Evolutionary conservation across 2,329 filamentous ascomycete species (phyloP), one percentile per base, ranked within the genome.

Genomic region (Shiraia sp.): DNA sequence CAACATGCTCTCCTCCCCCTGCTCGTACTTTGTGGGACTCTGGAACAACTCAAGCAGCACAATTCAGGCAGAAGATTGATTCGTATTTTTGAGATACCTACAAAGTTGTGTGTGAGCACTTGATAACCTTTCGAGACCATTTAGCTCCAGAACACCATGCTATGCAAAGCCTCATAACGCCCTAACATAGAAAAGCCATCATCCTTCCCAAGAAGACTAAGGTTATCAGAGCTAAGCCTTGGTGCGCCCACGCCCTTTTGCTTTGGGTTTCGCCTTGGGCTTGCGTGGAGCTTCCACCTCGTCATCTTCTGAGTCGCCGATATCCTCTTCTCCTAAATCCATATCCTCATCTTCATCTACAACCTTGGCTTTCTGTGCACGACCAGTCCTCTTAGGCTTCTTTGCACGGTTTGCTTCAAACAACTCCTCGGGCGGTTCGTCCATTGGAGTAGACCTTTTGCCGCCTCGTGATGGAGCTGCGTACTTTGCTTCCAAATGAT

Each of bases 391-490:
- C 45, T 56, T 65, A 32, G 53, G 49, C 47, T 63, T 65, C 53
- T 66, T 66, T 4, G 45, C 42, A 13, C 55, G 51, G 8, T 55
- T 71, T 22, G 66, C 67, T 38, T 61, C 51, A 38, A 84, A 84
- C 10, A 78, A 77, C 47, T 87, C 85, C 55, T 90, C 85, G 1
- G 80, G 75, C 17, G 79, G 80, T 60, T 82, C 79, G 37, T 79
- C 77, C 52, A 66, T 69, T 40, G 61, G 66, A 37, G 52, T 47
- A 32, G 57, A 48, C 52, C 72, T 75, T 25, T 72, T 75, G 57
- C 79, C 81, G 41, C 69, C 72, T 48, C 66, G 70, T 53, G 54
- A 44, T 41, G 64, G 65, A 14, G 61, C 57, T 32, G 66, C 64
- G 23, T 69, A 70, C 44, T 65, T 65, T 6, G 61, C 61, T 40